These are phyloP conservation scores for Ophiostoma novo-ulmi DNA, from an alignment of 2,329 filamentous ascomycete genomes.

Conservation along the genomic window DNA sequence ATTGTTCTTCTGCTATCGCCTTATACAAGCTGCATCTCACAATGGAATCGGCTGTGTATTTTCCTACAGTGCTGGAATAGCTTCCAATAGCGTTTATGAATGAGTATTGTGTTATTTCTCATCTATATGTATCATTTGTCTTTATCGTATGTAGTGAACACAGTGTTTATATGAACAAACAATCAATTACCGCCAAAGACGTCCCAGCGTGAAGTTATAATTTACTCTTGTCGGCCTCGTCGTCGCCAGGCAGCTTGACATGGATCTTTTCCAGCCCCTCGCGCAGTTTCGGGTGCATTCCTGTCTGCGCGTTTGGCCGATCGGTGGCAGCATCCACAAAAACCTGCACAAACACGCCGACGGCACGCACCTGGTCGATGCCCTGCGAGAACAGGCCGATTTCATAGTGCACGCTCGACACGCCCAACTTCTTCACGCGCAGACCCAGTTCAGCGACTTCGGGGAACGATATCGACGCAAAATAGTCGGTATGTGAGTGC, in stretches of 20 bases:
- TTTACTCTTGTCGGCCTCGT: conserved; percentile 8
- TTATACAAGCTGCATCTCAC: not conserved
- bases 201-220: not conserved
- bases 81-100: conserved; percentile 18
- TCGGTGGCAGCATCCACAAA: conserved; percentile 73
- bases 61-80: conserved; percentile 20
- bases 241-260: conserved; percentile 30
- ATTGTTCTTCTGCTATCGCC: not conserved
- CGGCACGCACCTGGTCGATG: conserved; percentile 68
- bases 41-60: not conserved
- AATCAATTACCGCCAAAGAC: too few species aligned
- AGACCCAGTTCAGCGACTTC: conserved; percentile 75
- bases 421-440: conserved; percentile 76
- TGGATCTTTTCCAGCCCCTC: conserved; percentile 54
- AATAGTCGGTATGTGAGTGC: conserved; percentile 79
- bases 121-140: not conserved
- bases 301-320: conserved; percentile 55
- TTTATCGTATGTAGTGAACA: not conserved
- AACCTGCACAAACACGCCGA: conserved; percentile 82
- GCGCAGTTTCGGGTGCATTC: conserved; percentile 58
- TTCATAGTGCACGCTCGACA: conserved; percentile 84
- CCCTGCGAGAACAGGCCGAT: conserved; percentile 78
- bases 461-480: conserved; percentile 75
- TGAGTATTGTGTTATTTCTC: not conserved
- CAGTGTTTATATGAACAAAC: not conserved